Conservation (phyloP, 2,329 filamentous ascomycete species). For the Pseudopithomyces maydicus region DNA sequence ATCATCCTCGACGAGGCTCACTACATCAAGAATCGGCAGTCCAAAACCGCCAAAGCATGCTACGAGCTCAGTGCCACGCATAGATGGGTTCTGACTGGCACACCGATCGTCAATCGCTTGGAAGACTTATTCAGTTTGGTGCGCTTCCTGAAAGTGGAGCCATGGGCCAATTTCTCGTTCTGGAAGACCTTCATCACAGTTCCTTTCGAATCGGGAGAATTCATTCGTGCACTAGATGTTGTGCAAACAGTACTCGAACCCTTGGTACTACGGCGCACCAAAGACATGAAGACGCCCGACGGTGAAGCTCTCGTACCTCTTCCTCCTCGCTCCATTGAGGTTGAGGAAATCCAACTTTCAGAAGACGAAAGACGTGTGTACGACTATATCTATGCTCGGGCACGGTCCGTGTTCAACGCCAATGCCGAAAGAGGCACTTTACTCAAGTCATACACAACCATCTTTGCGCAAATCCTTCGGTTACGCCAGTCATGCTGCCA, state of each 20-base stretch:
- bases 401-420: conserved; percentile 80
- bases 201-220: conserved; percentile 94
- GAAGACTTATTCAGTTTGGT: conserved; percentile 95
- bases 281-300: conserved; percentile 95
- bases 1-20: conserved; percentile 96
- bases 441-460: conserved; percentile 94
- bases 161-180: conserved; percentile 98
- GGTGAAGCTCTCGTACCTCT: conserved; percentile 81
- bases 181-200: conserved; percentile 99
- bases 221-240: conserved; percentile 89
- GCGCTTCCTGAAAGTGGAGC: conserved; percentile 89
- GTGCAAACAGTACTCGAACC: conserved; percentile 97
- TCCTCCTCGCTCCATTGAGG: conserved; percentile 79
- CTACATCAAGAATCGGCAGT: conserved; percentile 82
- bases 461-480: conserved; percentile 94
- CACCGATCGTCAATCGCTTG: conserved; percentile 93
- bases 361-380: conserved; percentile 88
- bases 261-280: conserved; percentile 91
- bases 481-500: conserved; percentile 95
- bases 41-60: conserved; percentile 93
- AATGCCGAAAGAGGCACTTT: conserved; percentile 92
- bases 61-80: conserved; percentile 86
- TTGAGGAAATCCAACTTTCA: conserved; percentile 86
- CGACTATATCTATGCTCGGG: conserved; percentile 82
- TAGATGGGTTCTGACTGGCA: conserved; percentile 92